Evolutionary conservation across 2,329 filamentous ascomycete genomes (phyloP).

Genomic region (Fusarium tupiense): DNA sequence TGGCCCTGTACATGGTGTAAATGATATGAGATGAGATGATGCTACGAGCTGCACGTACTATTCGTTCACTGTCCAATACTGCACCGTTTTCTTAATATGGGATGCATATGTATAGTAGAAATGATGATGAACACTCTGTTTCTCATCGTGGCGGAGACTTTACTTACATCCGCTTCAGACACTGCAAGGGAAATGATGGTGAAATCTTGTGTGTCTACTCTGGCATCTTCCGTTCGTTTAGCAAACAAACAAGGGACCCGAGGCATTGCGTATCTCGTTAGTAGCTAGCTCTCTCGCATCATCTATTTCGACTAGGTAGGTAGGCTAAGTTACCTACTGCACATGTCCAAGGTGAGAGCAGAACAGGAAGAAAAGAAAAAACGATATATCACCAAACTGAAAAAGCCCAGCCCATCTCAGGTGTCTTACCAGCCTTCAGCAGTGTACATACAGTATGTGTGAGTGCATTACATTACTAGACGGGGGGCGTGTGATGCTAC

Average conservation of each 20-base stretch:
- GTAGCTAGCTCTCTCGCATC: not conserved
- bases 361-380: not conserved
- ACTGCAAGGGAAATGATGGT: not conserved
- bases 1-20: slow-evolving; percentile 2
- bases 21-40: slow-evolving; percentile 8
- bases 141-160: not conserved
- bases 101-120: not conserved
- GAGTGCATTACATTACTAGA: not conserved
- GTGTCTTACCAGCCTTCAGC: slow-evolving; percentile 29
- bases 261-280: not conserved
- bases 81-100: not conserved
- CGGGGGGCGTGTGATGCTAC: slow-evolving; percentile 1
- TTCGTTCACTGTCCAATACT: not conserved
- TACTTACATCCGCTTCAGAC: not conserved
- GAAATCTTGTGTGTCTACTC: not conserved
- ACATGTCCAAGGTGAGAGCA: not conserved
- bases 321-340: not conserved
- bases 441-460: not conserved
- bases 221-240: not conserved
- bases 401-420: slow-evolving; percentile 16
- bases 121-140: slow-evolving; percentile 1
- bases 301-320: not conserved
- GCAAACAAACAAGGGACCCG: not conserved
- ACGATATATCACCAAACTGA: slow-evolving; percentile 23
- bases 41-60: slow-evolving; percentile 1